These are phyloP conservation scores for Prunella vulgaris DNA, from an alignment of 257 asterid genomes.

Conservation along the genomic window DNA sequence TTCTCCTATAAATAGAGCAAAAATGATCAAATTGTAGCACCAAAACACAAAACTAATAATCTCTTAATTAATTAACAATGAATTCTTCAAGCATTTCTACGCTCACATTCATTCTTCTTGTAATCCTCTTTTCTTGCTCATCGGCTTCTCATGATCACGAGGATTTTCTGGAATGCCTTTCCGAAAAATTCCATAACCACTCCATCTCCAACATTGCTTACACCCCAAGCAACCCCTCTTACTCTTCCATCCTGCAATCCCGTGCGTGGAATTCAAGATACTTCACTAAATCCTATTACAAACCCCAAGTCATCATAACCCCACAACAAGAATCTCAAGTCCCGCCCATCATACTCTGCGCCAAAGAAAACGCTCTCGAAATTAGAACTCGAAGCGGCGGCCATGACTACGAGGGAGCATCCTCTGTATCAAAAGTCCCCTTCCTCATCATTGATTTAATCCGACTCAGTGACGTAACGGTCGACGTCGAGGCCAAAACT, in stretches of 20 bases:
- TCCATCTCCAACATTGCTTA: background rate
- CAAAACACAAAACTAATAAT: background rate
- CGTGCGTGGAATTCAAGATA: conserved; percentile 1
- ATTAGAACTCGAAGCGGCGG: background rate
- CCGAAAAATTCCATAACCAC: background rate
- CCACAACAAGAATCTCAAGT: background rate
- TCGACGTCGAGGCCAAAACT: background rate
- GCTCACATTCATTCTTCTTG: background rate
- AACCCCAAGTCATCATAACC: background rate
- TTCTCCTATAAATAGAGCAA: background rate
- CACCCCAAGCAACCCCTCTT: background rate
- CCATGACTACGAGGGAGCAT: background rate
- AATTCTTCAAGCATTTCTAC: background rate
- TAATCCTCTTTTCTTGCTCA: background rate
- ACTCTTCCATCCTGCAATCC: background rate
- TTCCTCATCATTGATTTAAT: background rate
- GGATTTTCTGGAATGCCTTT: background rate
- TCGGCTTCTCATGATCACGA: background rate
- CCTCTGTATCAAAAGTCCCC: background rate
- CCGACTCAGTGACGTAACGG: background rate
- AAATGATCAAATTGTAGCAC: background rate
- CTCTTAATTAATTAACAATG: background rate
- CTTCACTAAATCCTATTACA: background rate
- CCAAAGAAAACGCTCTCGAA: background rate
- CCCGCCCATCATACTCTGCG: background rate